Percentiles rank a stretch among this genome's conserved stretches.
Conservation (phyloP, 2,329 filamentous ascomycete species). For the Canariomyces notabilis region DNA sequence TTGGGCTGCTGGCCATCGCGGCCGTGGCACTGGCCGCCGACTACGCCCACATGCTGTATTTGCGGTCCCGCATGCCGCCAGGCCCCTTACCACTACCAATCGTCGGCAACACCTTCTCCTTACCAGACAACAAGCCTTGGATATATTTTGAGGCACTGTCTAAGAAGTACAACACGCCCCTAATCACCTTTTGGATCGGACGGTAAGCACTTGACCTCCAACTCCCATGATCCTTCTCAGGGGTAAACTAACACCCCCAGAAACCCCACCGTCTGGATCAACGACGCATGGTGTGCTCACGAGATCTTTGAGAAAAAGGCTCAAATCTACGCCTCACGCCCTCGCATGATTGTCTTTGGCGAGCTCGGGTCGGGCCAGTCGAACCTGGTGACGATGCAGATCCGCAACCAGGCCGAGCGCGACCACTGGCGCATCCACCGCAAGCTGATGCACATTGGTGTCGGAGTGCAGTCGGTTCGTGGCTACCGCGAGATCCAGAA, state of each 20-base stretch:
- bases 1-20: constrained; percentile 24
- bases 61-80: constrained; percentile 48
- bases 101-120: constrained; percentile 50
- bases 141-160: constrained; percentile 52
- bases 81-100: constrained; percentile 51
- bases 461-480: constrained; percentile 51
- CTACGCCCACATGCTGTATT: constrained; percentile 45
- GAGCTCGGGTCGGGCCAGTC: constrained; percentile 42
- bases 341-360: constrained; percentile 44
- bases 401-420: constrained; percentile 34
- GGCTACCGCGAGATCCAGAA: constrained; percentile 52
- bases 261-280: constrained; percentile 44
- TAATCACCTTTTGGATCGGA: constrained; percentile 55
- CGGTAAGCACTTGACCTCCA: constrained; percentile 27
- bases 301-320: constrained; percentile 52
- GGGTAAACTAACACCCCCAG: too few species aligned
- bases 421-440: constrained; percentile 42
- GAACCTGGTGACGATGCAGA: constrained; percentile 42
- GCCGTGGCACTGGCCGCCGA: constrained; percentile 33
- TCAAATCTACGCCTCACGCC: constrained; percentile 46
- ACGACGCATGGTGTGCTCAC: constrained; percentile 45
- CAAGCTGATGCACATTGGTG: constrained; percentile 48
- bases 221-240: too few species aligned
- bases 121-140: constrained; percentile 53
- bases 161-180: constrained; percentile 41